Evolutionary conservation across 1,284 basidiomycete genomes (phyloP), one percentile per base, ranked within the genome.

Genomic region (Fomes fomentarius): DNA sequence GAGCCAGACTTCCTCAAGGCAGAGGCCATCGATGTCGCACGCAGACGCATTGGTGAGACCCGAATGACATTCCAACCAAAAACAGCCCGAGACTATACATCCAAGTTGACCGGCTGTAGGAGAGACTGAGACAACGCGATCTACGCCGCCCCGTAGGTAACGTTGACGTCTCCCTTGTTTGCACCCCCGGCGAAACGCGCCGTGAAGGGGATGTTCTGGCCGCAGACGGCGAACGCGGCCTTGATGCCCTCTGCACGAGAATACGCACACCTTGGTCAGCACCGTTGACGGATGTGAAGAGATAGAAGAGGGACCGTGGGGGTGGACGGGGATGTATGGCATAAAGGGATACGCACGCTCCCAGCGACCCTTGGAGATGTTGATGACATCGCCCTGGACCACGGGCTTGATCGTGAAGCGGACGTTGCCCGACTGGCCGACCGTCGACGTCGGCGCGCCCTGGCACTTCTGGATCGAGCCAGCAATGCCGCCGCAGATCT

Each of bases 341-440:
- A n/a, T n/a, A n/a, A 5, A 15, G 14, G 1, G 28, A 31, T 33
- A 61, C 59, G 54, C 44, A 61, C 59, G 69, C 57, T 71, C 69
- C 69, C 69, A 71, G 39, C 69, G 69, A n/a, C 69, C 69, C 64
- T 71, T 71, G 38, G 63, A 65, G 56, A 71, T 67, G 58, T 68
- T 69, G 58, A 71, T 69, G 22, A 59, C 62, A 40, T 65, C 69
- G 34, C 68, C 67, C 38, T 31, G n/a, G 12, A 61, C 52, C 41
- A 62, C 66, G 25, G 69, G 69, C 10, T 22, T 68, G 45, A 71
- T 66, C 35, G 63, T 60, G 63, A 71, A 70, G 38, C 58, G 52
- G 35, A 63, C 66, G 54, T 65, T 63, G 43, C 65, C 67, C 21
- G 59, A 65, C 43, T 56, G 49, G 43, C 69, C 69, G 34, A 58